Base-by-base conservation (phyloP, 257 asterid species). In the Solanum tarapatanum region DNA sequence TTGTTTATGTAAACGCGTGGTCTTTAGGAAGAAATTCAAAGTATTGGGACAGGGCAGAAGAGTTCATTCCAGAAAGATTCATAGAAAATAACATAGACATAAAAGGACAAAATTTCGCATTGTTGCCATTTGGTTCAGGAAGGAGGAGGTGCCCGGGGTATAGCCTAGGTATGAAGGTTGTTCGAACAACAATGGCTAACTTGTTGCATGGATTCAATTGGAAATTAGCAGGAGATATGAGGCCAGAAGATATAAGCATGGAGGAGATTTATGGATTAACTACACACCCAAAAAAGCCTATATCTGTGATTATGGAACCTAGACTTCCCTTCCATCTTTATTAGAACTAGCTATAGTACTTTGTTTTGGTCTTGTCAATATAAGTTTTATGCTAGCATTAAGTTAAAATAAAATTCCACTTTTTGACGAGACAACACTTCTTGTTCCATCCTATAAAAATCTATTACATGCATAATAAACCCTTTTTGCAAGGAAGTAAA, bases 201-300 rank as follows among this genome's bases (percentile, higher is more conserved):
- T 70, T 70, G 39, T 70, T 70, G 1, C 76, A 70, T 70, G 76
- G 76, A 14, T 70, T 70, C n/a, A 70, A 70, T 30, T 70, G 76
- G 39, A 70, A 70, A 30, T 70, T 92, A 64, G 68, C 16, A 2
- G 86, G 69, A 14, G 90, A 91, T 2, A 87, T 84, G 91, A 90
- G 21, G 88, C 64, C 72, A 7, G 87, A 86, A 75, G 92, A 92
- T 74, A 32, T 90, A 24, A 36, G 88, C 69, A 80, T 88, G 88
- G 92, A 89, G 30, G 92, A 89, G 33, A 19, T 37, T 11, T 92
- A 86, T 84, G 91, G 88, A 35, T 88, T 90, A 2, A 32, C 88
- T 2, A 77, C 88, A 23, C 88, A 30, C 16, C 92, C 91, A 17
- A 88, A 88, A 16, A 43, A 83, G 5, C 86, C 87, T 8, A n/a